A percentile compares a stretch with the other conserved stretches of the same genome.
phyloP scores from a whole-genome alignment of 1,284 basidiomycete genomes.

The Inonotus hispidus region DNA sequence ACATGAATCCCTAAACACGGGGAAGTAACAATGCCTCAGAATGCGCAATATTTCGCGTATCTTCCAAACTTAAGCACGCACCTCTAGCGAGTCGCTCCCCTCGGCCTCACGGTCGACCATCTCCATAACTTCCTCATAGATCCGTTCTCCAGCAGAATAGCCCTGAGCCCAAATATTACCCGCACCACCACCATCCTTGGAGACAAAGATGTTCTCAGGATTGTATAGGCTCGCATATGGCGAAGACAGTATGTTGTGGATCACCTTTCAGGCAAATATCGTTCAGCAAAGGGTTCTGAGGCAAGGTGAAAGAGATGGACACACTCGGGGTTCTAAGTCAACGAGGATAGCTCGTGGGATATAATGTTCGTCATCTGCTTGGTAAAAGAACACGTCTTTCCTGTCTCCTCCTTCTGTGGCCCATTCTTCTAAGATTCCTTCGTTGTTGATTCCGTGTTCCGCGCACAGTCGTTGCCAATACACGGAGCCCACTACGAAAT shows the following conservation, averaged over 20 bases:
- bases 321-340: constrained; percentile 94
- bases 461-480: constrained; percentile 96
- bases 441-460: constrained; percentile 92
- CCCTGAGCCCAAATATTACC: constrained; percentile 99
- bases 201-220: constrained; percentile 96
- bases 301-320: constrained; percentile 26
- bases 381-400: constrained; percentile 99
- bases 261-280: constrained; percentile 57
- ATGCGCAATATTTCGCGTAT: neutral
- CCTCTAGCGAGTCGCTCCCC: constrained; percentile 96
- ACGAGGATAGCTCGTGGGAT: constrained; percentile 95
- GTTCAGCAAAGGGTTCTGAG: neutral
- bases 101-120: constrained; percentile 99
- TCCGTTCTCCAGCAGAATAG: constrained; percentile 82
- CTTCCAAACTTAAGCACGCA: constrained; percentile 30
- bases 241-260: constrained; percentile 92
- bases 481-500: constrained; percentile 70
- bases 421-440: constrained; percentile 93
- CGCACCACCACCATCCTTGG: constrained; percentile 94
- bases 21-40: neutral
- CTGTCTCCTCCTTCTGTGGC: constrained; percentile 91
- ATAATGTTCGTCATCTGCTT: constrained; percentile 99
- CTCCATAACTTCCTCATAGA: constrained; percentile 98
- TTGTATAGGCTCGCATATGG: constrained; percentile 94
- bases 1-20: constrained; percentile 84